Conservation (phyloP, 176 grass and related monocot species). For the Phoenix roebelenii region DNA sequence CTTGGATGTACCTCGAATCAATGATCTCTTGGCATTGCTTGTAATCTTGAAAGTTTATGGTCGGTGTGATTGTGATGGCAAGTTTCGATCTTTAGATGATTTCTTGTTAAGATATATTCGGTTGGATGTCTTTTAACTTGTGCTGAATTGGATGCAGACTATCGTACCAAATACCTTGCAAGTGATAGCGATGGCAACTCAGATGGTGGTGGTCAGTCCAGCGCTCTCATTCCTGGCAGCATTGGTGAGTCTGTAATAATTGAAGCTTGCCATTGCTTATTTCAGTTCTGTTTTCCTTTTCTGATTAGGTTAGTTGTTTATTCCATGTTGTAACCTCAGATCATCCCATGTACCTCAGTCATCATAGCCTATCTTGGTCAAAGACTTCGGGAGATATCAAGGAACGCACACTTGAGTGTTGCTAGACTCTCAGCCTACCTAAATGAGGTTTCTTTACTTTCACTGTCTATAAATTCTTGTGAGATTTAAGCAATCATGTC, state of each 20-base stretch:
- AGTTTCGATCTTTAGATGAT: too few species aligned
- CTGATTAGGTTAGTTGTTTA: too few species aligned
- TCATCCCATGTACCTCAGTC: constrained; percentile 46
- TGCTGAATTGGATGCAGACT: constrained; percentile 29
- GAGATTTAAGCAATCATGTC: too few species aligned
- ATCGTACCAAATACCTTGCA: constrained; percentile 61
- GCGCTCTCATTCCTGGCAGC: constrained; percentile 40
- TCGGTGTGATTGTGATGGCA: too few species aligned
- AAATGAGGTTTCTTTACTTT: constrained; percentile 39
- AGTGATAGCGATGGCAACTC: constrained; percentile 52
- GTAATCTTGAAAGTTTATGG: not conserved
- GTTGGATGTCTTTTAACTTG: too few species aligned
- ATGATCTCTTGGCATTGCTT: not conserved
- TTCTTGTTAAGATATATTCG: too few species aligned
- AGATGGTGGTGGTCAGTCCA: constrained; percentile 57
- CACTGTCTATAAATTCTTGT: not conserved
- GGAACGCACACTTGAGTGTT: constrained; percentile 35
- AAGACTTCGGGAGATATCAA: constrained; percentile 51
- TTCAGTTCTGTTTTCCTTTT: not conserved
- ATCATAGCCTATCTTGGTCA: constrained; percentile 46
- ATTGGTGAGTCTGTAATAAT: constrained; percentile 27
- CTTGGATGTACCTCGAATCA: too few species aligned
- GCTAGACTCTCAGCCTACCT: constrained; percentile 60
- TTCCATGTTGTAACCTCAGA: constrained; percentile 18
- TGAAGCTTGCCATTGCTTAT: not conserved